These are phyloP conservation scores for Pseudogymnoascus sp. DNA, from an alignment of 2,329 filamentous ascomycete species.

Conservation along the genomic window DNA sequence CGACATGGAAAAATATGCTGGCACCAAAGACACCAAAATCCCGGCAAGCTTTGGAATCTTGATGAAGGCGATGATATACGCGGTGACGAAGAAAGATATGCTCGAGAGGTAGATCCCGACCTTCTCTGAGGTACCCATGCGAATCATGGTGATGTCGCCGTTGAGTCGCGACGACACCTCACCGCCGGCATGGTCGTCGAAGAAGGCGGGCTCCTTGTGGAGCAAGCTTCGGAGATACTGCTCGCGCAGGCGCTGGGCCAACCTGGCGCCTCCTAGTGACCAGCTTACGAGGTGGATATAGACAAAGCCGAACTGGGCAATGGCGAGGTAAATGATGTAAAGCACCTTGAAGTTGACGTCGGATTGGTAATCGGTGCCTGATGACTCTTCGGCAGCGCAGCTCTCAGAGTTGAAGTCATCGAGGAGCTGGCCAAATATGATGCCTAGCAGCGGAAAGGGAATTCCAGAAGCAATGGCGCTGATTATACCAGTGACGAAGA, in stretches of 20 bases:
- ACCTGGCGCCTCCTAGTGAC: slow-evolving; percentile 46
- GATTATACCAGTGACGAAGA: slow-evolving; percentile 33
- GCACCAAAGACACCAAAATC: slow-evolving; percentile 43
- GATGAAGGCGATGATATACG: slow-evolving; percentile 51
- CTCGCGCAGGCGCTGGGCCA: slow-evolving; percentile 46
- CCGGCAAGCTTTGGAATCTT: slow-evolving; percentile 47
- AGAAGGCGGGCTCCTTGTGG: slow-evolving; percentile 45
- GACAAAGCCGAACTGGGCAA: slow-evolving; percentile 54
- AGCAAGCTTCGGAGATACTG: slow-evolving; percentile 43
- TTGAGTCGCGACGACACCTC: slow-evolving; percentile 47
- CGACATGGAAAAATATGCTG: slow-evolving; percentile 37
- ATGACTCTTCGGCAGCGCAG: slow-evolving; percentile 33
- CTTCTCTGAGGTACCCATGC: slow-evolving; percentile 52
- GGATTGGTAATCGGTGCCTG: slow-evolving; percentile 25
- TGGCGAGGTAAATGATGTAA: slow-evolving; percentile 53
- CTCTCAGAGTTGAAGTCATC: slow-evolving; percentile 51
- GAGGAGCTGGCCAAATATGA: slow-evolving; percentile 56
- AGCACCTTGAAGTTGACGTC: slow-evolving; percentile 50
- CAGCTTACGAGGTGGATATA: slow-evolving; percentile 56
- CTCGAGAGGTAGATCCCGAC: slow-evolving; percentile 49
- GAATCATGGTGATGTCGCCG: slow-evolving; percentile 48
- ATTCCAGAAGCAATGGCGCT: slow-evolving; percentile 48
- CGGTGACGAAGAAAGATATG: slow-evolving; percentile 48
- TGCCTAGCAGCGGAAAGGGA: slow-evolving; percentile 55
- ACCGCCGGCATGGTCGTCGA: slow-evolving; percentile 44